Evolutionary conservation across 2,329 filamentous ascomycete species (phyloP), one percentile per base, ranked within the genome.

Genomic region (Colletotrichum gigasporum): DNA sequence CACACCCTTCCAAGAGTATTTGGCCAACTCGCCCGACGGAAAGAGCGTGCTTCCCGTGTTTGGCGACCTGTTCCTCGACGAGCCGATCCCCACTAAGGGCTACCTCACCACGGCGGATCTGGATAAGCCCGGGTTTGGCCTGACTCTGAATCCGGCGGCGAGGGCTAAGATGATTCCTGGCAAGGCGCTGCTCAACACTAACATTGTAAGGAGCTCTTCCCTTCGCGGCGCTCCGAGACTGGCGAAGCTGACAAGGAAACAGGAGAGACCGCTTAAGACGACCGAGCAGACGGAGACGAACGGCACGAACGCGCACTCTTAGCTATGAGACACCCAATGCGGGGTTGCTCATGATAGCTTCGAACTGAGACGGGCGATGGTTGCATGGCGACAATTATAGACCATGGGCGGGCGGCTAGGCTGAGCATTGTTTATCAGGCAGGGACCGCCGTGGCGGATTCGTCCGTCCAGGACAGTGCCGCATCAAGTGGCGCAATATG

Each of bases 1-100:
- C 80, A 92, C 91, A 12, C 94, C 94, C 5, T 97, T 97, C 85
- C 94, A 97, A 78, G 94, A 97, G 79, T 97, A 97, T 74, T 86
- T 97, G 22, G 94, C 94, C 70, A 97, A 97, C 80, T 97, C 93
- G 2, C 88, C 94, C 1, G 94, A 97, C 72, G 94, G 94, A 50
- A 92, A 93, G 82, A 94, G 89, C 67, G 94, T 97, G 16, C 81
- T 95, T 67, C 94, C 94, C 2, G 94, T 97, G 6, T 97, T 97
- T 77, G 94, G 94, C 34, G 92, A 97, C 71, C 83, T 97, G 53
- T 97, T 97, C 79, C 73, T 91, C 34, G 94, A 97, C 76, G 94
- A 97, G 81, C 94, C 94, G 5, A 95, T 97, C 65, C 94, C 94
- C 1, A 87, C 84, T 11, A 90, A 93, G 71, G 94, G 94, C 1